Base-by-base conservation (phyloP, 805 yeast species). In the Lachancea fermentati region DNA sequence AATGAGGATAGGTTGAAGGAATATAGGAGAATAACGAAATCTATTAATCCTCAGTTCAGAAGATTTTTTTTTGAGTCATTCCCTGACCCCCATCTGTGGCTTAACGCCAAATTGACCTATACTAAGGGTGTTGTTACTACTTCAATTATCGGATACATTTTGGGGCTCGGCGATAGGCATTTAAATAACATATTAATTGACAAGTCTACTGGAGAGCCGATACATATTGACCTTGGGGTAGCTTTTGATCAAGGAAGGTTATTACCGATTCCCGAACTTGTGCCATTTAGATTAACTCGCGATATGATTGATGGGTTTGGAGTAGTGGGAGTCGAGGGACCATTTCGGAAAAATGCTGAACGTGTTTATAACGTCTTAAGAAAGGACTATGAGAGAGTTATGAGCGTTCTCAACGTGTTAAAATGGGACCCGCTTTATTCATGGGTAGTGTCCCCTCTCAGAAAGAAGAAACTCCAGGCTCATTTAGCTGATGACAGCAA, bases 151-250 rank as follows among this genome's bases (percentile, higher is more conserved):
- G 98, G 98, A 0, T 73, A 85, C 59, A 69, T 93, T 11, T 66
- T 93, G 31, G 99, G 99, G 0, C 69, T 93, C 4, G 99, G 99
- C 4, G 99, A 93, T 59, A 69, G 99, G 19, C 99, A 93, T 61
- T 77, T 95, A 57, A 88, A 88, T 58, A 93, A 93, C 58, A 81
- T 93, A 29, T 62, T 93, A 34, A 56, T 93, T n/a, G 97, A 93
- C 58, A 69, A 71, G 36, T 54, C 59, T n/a, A 73, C 85, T 0
- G 97, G 97, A 0, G 96, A 89, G 51, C 95, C 96, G 0, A 80
- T 93, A 18, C 98, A 94, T 58, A 94, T 93, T 50, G 99, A 93
- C 60, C 66, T 93, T 13, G 99, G 98, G 0, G 89, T 93, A 33
- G 94, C 97, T 0, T 93, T 93, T 66, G 98, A 93, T 58, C 96